Evolutionary conservation across 2,329 filamentous ascomycete genomes (phyloP).

Genomic region (Aspergillus pseudoterreus): DNA sequence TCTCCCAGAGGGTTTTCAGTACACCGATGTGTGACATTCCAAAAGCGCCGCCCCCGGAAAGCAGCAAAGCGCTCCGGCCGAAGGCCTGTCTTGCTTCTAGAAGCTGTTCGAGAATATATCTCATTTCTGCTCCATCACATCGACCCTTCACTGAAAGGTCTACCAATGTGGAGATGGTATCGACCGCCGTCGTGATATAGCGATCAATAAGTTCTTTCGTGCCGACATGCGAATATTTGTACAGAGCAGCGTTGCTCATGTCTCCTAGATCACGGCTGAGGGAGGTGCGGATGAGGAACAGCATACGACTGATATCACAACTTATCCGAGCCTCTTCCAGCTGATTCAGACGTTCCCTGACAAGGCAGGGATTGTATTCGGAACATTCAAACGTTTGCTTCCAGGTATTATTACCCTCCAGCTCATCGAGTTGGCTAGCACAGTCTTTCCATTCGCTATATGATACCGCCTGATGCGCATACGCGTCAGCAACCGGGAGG

Average conservation of each 20-base stretch:
- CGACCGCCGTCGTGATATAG: slow-evolving; percentile 76
- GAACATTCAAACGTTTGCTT: slow-evolving; percentile 64
- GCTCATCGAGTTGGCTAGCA: slow-evolving; percentile 70
- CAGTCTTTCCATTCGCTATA: slow-evolving; percentile 71
- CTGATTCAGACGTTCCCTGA: slow-evolving; percentile 66
- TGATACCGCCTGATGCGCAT: slow-evolving; percentile 56
- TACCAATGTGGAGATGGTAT: slow-evolving; percentile 69
- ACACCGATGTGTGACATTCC: slow-evolving; percentile 92
- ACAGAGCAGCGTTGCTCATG: slow-evolving; percentile 79
- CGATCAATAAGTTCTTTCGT: slow-evolving; percentile 83
- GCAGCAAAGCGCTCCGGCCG: slow-evolving; percentile 74
- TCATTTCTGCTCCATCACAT: slow-evolving; percentile 55
- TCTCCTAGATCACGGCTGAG: slow-evolving; percentile 77
- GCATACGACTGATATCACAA: slow-evolving; percentile 71
- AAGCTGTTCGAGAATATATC: slow-evolving; percentile 63
- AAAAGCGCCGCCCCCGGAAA: slow-evolving; percentile 84
- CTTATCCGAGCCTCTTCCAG: slow-evolving; percentile 70
- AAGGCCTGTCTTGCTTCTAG: slow-evolving; percentile 73
- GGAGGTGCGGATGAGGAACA: slow-evolving; percentile 75
- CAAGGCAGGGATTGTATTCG: slow-evolving; percentile 68
- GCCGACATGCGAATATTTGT: slow-evolving; percentile 78
- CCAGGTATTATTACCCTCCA: slow-evolving; percentile 81
- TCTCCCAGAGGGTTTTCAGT: slow-evolving; percentile 73
- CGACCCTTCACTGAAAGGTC: slow-evolving; percentile 54
- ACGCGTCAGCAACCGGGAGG: not conserved